These are phyloP conservation scores for Trichoderma oligosporum DNA, from an alignment of 2,329 filamentous ascomycete genomes.

Conservation along the genomic window DNA sequence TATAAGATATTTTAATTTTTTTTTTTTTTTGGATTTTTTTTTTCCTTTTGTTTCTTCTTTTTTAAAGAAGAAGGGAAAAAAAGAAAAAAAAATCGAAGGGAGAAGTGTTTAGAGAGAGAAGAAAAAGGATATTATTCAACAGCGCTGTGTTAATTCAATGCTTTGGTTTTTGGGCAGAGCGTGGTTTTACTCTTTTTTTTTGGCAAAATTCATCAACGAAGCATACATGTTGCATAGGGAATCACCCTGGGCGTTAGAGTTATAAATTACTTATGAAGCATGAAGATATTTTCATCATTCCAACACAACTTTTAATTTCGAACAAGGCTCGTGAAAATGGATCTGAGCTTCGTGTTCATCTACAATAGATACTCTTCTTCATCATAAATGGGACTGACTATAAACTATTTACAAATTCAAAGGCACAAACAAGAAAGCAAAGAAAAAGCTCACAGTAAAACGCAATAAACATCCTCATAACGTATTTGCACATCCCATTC, in stretches of 20 bases:
- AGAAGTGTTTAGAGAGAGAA: not conserved
- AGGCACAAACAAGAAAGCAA: not conserved
- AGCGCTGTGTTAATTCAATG: not conserved
- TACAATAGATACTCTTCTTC: no score
- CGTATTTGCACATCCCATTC: not conserved
- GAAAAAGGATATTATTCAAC: not conserved
- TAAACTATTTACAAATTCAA: no score
- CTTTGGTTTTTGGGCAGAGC: not conserved
- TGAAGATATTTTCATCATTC: not conserved
- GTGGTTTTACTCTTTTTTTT: not conserved
- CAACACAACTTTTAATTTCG: not conserved
- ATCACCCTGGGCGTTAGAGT: conserved; percentile 1
- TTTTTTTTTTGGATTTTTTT: no score
- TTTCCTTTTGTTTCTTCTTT: no score
- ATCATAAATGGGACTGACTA: no score
- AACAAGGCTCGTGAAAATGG: no score
- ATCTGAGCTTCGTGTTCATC: not conserved
- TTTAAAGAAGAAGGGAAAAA: no score
- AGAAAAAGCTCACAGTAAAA: not conserved
- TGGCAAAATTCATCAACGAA: not conserved
- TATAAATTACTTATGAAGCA: not conserved
- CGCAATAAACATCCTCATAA: not conserved
- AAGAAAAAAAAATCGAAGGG: not conserved
- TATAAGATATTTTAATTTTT: no score
- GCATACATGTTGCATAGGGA: conserved; percentile 5